Conservation (phyloP, 2,329 filamentous ascomycete species). For the Dactylellina leptospora region DNA sequence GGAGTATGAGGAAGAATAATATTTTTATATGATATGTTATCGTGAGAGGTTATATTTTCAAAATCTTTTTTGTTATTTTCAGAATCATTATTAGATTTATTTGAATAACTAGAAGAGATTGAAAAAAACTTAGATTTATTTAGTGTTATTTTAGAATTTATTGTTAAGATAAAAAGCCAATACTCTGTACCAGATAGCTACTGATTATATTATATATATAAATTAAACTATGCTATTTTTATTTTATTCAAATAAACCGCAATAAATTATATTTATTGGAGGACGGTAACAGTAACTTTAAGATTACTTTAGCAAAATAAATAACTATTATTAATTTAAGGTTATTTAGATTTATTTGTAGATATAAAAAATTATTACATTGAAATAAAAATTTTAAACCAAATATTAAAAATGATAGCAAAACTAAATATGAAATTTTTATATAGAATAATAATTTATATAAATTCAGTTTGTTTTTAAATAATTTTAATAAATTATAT, state of each 20-base stretch:
- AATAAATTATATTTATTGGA: not conserved
- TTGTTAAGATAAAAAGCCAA: not conserved
- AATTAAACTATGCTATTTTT: not conserved
- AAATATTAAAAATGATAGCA: not conserved
- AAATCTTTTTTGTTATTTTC: too few species aligned
- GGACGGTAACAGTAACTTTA: too few species aligned
- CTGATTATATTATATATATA: constrained; percentile 2
- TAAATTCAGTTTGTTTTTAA: too few species aligned
- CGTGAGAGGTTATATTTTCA: too few species aligned
- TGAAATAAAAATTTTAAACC: not conserved
- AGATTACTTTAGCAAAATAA: too few species aligned
- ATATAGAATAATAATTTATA: not conserved
- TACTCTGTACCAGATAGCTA: not conserved
- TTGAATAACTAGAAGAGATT: too few species aligned
- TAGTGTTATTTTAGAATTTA: not conserved
- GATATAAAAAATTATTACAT: too few species aligned
- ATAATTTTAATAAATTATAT: not conserved
- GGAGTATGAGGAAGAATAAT: too few species aligned
- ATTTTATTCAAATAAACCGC: not conserved
- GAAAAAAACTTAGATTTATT: not conserved
- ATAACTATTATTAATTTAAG: too few species aligned
- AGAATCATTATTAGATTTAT: too few species aligned
- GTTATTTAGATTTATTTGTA: too few species aligned
- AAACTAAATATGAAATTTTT: not conserved
- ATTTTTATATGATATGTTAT: too few species aligned